Conservation (phyloP, 345 rosid genomes). For the Erysimum cheiranthoides region DNA sequence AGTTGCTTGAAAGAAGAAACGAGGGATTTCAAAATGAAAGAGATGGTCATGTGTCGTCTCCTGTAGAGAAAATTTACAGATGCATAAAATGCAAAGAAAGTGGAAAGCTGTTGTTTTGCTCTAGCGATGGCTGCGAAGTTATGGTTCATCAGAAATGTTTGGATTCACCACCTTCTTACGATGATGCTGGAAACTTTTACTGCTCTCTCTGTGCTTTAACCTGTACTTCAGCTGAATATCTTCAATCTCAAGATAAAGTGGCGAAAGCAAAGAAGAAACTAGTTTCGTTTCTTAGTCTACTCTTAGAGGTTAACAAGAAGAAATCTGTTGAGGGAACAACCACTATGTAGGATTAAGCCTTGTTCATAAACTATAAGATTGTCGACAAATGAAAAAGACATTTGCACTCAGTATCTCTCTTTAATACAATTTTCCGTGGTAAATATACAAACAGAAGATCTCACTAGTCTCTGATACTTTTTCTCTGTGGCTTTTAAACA, state of each 20-base stretch:
- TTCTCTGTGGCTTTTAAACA: constrained; percentile 21
- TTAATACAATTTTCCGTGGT: constrained; percentile 29
- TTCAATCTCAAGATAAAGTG: constrained; percentile 33
- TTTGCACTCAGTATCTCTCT: constrained; percentile 19
- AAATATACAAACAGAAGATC: constrained; percentile 22
- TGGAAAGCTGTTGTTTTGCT: constrained; percentile 54
- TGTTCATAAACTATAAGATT: neutral
- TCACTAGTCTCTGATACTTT: constrained; percentile 31
- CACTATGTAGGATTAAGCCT: neutral
- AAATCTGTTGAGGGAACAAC: neutral
- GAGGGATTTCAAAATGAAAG: neutral
- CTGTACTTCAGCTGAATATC: constrained; percentile 28
- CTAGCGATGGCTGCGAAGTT: constrained; percentile 49
- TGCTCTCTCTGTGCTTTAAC: constrained; percentile 55
- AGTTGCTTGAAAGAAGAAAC: constrained; percentile 7
- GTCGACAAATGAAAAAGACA: constrained; percentile 22
- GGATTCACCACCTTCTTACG: constrained; percentile 41
- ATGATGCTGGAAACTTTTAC: constrained; percentile 57
- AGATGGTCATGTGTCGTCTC: constrained; percentile 17
- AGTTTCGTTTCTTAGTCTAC: constrained; percentile 27
- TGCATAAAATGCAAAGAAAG: constrained; percentile 40
- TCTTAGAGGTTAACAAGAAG: constrained; percentile 31
- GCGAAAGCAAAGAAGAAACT: constrained; percentile 34
- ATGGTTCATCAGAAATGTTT: constrained; percentile 56
- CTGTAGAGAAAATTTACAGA: constrained; percentile 25